Conservation (phyloP, 805 yeast species). For the Candida glaebosa region DNA sequence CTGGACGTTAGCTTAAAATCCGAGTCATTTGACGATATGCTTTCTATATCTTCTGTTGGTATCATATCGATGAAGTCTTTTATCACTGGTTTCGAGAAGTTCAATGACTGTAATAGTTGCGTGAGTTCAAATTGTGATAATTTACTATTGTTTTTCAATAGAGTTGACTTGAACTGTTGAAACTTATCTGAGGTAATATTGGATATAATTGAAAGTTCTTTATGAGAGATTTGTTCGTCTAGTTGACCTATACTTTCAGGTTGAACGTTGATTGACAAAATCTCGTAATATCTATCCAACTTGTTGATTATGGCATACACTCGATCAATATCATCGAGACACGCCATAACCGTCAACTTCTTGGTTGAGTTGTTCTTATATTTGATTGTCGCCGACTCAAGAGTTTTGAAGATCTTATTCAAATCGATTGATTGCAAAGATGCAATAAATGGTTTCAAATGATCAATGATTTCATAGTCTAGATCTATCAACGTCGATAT, state of each 20-base stretch:
- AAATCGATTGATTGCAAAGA: constrained; percentile 6
- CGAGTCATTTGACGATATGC: constrained; percentile 11
- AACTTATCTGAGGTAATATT: background rate
- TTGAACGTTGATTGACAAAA: constrained; percentile 6
- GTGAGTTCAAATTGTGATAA: constrained; percentile 3
- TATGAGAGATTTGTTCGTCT: constrained; percentile 2
- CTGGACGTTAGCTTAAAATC: constrained; percentile 10
- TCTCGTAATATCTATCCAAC: constrained; percentile 8
- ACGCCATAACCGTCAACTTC: constrained; percentile 5
- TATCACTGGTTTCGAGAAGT: background rate
- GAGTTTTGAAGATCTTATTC: constrained; percentile 5
- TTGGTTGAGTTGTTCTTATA: background rate
- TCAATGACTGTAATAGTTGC: background rate
- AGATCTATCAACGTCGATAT: constrained; percentile 8
- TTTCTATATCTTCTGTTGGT: constrained; percentile 11
- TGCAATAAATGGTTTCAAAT: constrained; percentile 3
- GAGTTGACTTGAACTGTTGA: background rate
- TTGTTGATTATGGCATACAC: constrained; percentile 7
- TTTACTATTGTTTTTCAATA: background rate
- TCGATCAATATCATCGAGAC: constrained; percentile 10
- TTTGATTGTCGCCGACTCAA: constrained; percentile 1
- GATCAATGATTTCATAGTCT: constrained; percentile 7
- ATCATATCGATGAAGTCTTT: constrained; percentile 13
- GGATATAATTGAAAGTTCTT: background rate
- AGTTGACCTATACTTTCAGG: constrained; percentile 2